Evolutionary conservation across 495 filamentous ascomycete genomes (phyloP).

Genomic region (Penicillium pancosmium): DNA sequence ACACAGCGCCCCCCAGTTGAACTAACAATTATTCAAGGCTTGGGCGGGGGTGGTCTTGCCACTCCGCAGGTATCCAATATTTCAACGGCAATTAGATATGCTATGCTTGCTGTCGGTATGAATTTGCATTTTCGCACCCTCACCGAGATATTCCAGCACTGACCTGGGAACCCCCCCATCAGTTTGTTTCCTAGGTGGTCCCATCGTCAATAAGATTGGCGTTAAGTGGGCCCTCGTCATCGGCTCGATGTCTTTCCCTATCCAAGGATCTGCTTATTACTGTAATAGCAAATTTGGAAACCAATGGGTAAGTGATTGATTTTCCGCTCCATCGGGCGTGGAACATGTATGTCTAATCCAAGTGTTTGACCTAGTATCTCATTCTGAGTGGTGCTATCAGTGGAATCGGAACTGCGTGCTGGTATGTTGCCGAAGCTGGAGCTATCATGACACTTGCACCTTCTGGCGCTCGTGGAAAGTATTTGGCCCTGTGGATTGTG

Average conservation of each 20-base stretch:
- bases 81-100: slow-evolving; percentile 30
- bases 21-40: slow-evolving; percentile 22
- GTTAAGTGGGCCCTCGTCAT: slow-evolving; percentile 37
- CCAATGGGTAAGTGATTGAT: slow-evolving; percentile 23
- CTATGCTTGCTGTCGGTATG: slow-evolving; percentile 30
- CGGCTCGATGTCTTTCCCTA: slow-evolving; percentile 35
- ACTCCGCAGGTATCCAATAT: slow-evolving; percentile 32
- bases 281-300: slow-evolving; percentile 39
- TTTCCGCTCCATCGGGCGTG: not conserved
- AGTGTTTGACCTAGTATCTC: slow-evolving; percentile 21
- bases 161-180: not conserved
- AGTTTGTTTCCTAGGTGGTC: slow-evolving; percentile 33
- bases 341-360: not conserved
- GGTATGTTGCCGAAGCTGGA: slow-evolving; percentile 37
- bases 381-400: slow-evolving; percentile 36
- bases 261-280: slow-evolving; percentile 35
- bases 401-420: slow-evolving; percentile 34
- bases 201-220: slow-evolving; percentile 36
- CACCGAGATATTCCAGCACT: not conserved
- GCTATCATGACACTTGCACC: slow-evolving; percentile 36
- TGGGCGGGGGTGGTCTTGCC: slow-evolving; percentile 36
- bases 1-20: not conserved
- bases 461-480: slow-evolving; percentile 35
- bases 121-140: not conserved
- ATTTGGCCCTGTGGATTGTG: slow-evolving; percentile 36